Percentiles rank a stretch among this genome's conserved stretches.
phyloP scores from a whole-genome alignment of 176 grass and related monocot genomes.

The Triticum timopheevii region DNA sequence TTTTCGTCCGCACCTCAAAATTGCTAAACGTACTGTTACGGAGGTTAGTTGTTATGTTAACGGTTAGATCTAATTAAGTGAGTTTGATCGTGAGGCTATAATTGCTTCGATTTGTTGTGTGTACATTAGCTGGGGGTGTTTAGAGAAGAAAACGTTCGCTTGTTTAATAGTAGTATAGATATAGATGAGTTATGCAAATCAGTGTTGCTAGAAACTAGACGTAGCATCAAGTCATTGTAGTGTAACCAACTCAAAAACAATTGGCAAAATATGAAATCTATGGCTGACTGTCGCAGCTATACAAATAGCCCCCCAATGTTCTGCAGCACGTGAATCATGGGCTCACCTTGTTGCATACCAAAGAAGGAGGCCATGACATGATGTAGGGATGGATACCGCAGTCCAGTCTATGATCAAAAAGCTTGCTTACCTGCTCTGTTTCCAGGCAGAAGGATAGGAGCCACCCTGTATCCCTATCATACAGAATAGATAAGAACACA shows the following conservation, averaged over 20 bases:
- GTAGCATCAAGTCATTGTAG: not conserved
- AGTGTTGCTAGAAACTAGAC: not conserved
- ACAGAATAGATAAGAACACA: not conserved
- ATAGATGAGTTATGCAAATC: not conserved
- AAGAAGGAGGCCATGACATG: not conserved
- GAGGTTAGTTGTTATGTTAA: too few species aligned
- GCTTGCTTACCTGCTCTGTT: not conserved
- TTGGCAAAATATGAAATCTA: not conserved
- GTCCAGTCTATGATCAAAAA: not conserved
- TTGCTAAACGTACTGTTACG: too few species aligned
- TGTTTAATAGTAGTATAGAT: too few species aligned
- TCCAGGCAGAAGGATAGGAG: not conserved
- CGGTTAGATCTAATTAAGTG: too few species aligned
- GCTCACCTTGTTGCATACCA: not conserved
- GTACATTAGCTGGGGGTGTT: too few species aligned
- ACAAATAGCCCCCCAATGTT: not conserved
- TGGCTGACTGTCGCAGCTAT: not conserved
- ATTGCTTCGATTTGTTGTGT: too few species aligned
- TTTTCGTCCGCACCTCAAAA: too few species aligned
- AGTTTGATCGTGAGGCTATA: too few species aligned
- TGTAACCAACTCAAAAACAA: not conserved
- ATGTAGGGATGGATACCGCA: not conserved
- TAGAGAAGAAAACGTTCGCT: too few species aligned
- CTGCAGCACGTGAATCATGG: not conserved
- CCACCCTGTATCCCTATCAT: rapidly evolving